Evolutionary conservation across 306 rosid genomes (phyloP).

Genomic region (Acmispon strigosus): DNA sequence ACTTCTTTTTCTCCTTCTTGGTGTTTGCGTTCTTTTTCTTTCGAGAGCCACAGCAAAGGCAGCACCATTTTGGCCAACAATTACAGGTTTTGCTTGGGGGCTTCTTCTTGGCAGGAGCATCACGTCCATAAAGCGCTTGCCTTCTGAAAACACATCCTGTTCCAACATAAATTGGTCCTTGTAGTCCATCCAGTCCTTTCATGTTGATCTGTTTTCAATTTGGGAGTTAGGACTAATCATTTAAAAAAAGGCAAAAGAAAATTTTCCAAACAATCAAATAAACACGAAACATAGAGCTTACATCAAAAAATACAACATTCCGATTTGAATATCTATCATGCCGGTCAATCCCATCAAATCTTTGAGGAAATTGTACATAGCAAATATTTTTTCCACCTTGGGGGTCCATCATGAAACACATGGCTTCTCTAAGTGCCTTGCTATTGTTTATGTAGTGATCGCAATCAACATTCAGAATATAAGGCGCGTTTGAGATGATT

Average conservation of each 20-base stretch:
- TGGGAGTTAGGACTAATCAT: background rate
- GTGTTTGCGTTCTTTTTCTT: conserved; percentile 39
- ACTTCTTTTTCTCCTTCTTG: conserved; percentile 44
- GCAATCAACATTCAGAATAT: conserved; percentile 68
- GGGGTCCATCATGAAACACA: conserved; percentile 94
- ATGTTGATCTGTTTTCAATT: conserved; percentile 58
- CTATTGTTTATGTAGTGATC: conserved; percentile 84
- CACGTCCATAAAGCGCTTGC: conserved; percentile 65
- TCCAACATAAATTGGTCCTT: conserved; percentile 84
- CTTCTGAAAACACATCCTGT: conserved; percentile 80
- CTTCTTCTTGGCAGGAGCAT: conserved; percentile 67
- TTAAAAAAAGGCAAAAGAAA: background rate
- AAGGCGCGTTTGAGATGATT: conserved; percentile 67
- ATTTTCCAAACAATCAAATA: background rate
- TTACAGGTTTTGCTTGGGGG: conserved; percentile 68
- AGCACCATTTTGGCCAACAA: conserved; percentile 77
- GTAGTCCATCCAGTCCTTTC: conserved; percentile 77
- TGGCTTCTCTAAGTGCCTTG: conserved; percentile 79
- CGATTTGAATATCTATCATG: conserved; percentile 80
- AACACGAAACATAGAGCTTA: conserved; percentile 24
- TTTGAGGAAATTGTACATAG: conserved; percentile 81
- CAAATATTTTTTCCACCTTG: conserved; percentile 68
- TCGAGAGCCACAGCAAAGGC: conserved; percentile 51
- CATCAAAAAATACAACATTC: conserved; percentile 79
- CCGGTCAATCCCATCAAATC: conserved; percentile 81